A percentile compares a stretch with the other conserved stretches of the same genome.
Evolutionary conservation across 2,329 filamentous ascomycete genomes (phyloP).

Genomic region (Apiospora malaysiana): DNA sequence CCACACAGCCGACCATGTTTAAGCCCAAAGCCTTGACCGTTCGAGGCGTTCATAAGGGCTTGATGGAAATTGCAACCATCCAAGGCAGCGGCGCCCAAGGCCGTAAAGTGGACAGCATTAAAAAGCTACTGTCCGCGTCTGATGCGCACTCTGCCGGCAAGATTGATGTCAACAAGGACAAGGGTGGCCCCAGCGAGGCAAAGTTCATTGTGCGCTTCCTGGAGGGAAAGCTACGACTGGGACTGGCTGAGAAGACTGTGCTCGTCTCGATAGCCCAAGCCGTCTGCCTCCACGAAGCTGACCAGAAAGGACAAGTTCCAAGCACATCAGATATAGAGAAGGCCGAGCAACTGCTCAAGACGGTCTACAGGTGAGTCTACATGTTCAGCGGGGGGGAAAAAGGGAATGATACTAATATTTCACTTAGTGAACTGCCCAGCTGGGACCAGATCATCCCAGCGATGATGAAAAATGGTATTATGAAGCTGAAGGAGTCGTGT

Average conservation of each 20-base stretch:
- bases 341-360: slow-evolving; percentile 86
- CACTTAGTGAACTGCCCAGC: slow-evolving; percentile 82
- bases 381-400: background rate
- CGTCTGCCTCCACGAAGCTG: slow-evolving; percentile 81
- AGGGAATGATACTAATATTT: slow-evolving; percentile 39
- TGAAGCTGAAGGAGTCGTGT: slow-evolving; percentile 81
- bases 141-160: slow-evolving; percentile 77
- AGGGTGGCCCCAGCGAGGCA: slow-evolving; percentile 91
- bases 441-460: slow-evolving; percentile 95
- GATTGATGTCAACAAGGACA: slow-evolving; percentile 89
- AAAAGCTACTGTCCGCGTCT: slow-evolving; percentile 91
- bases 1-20: slow-evolving; percentile 97
- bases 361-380: slow-evolving; percentile 76
- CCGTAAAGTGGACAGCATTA: slow-evolving; percentile 91
- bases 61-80: slow-evolving; percentile 87
- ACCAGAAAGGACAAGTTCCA: slow-evolving; percentile 71
- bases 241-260: slow-evolving; percentile 90
- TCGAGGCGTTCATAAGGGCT: slow-evolving; percentile 81
- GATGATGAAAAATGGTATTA: slow-evolving; percentile 85
- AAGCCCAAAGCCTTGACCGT: slow-evolving; percentile 92
- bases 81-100: slow-evolving; percentile 87
- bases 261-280: slow-evolving; percentile 90
- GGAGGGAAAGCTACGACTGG: slow-evolving; percentile 91
- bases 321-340: slow-evolving; percentile 79
- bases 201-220: slow-evolving; percentile 93